Evolutionary conservation across 2,329 filamentous ascomycete species (phyloP).

Genomic region (Paecilomyces niveus): DNA sequence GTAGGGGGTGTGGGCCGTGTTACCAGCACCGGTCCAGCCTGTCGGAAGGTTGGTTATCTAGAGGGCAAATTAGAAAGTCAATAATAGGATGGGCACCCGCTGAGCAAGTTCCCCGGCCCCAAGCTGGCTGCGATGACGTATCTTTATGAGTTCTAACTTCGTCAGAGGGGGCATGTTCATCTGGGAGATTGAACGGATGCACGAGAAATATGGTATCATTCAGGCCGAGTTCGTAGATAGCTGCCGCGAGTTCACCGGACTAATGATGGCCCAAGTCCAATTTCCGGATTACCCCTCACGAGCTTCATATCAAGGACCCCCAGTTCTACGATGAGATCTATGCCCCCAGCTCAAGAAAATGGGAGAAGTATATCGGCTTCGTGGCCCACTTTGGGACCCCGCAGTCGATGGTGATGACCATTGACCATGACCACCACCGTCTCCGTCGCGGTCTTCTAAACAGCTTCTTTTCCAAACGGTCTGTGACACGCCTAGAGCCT

Average conservation of each 20-base stretch:
- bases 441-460: conserved; percentile 15
- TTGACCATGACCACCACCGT: conserved; percentile 16
- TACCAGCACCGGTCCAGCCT: too few species aligned
- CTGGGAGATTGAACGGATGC: conserved; percentile 26
- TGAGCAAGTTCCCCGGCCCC: conserved; percentile 23
- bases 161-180: conserved; percentile 22
- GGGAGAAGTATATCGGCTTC: conserved; percentile 18
- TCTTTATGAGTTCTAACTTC: conserved; percentile 29
- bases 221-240: neutral
- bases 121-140: conserved; percentile 23
- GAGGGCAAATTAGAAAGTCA: too few species aligned
- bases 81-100: too few species aligned
- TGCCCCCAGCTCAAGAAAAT: conserved; percentile 13
- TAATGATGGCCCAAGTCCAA: conserved; percentile 16
- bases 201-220: conserved; percentile 21
- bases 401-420: conserved; percentile 11
- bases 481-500: conserved; percentile 29
- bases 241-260: neutral
- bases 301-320: conserved; percentile 28
- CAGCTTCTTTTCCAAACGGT: conserved; percentile 23
- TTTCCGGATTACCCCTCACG: conserved; percentile 27
- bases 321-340: conserved; percentile 28
- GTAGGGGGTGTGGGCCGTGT: too few species aligned
- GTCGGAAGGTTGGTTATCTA: too few species aligned
- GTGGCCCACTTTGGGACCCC: conserved; percentile 9